Evolutionary conservation across 441 rosid species (phyloP).

Genomic region (Gossypium davidsonii): DNA sequence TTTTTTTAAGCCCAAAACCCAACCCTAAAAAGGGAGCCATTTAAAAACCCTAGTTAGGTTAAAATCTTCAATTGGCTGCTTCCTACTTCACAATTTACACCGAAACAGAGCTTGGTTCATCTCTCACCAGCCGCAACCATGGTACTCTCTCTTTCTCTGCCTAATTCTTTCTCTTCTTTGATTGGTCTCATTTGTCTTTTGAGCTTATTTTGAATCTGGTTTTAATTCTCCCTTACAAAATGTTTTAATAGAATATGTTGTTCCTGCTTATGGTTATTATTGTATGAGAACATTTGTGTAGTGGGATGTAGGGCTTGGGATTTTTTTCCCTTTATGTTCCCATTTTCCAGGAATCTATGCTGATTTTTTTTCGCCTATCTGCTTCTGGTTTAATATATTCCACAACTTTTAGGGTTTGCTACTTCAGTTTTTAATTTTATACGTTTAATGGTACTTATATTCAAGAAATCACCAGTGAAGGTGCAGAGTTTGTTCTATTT

Average conservation of each 20-base stretch:
- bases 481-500: background rate
- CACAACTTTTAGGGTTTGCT: background rate
- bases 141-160: background rate
- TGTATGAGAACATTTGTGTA: background rate
- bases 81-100: background rate
- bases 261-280: background rate
- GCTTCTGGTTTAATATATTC: background rate
- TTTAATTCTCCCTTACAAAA: background rate
- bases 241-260: background rate
- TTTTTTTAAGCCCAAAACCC: background rate
- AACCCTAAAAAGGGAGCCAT: background rate
- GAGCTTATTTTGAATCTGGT: background rate
- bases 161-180: background rate
- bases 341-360: background rate
- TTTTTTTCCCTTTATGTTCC: background rate
- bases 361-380: background rate
- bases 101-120: background rate
- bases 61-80: background rate
- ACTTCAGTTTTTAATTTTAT: background rate
- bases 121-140: background rate
- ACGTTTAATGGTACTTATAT: background rate
- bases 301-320: background rate
- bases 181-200: background rate
- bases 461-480: background rate
- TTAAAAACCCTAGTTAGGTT: background rate